phyloP scores from a whole-genome alignment of 768 basidiomycete species.

The Termitomyces sp. region DNA sequence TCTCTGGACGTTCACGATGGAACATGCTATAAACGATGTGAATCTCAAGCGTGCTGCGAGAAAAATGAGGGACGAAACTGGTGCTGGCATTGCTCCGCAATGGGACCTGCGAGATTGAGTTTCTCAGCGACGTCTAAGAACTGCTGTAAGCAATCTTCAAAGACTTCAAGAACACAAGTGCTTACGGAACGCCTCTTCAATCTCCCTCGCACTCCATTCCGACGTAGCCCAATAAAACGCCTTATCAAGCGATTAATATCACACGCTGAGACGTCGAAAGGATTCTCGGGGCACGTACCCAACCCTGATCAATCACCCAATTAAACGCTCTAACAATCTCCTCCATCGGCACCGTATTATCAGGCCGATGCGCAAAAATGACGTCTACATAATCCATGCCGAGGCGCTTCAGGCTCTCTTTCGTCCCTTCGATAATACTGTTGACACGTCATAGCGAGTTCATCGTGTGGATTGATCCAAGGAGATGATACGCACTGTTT shows the following conservation, averaged over 20 bases:
- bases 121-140: slow-evolving; percentile 60
- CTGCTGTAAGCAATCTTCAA: neutral
- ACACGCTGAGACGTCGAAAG: neutral
- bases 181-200: slow-evolving; percentile 55
- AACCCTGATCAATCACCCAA: slow-evolving; percentile 69
- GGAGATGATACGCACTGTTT: slow-evolving; percentile 47
- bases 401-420: slow-evolving; percentile 63
- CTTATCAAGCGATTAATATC: slow-evolving; percentile 23
- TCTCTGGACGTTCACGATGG: slow-evolving; percentile 77
- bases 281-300: slow-evolving; percentile 32
- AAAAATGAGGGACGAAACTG: slow-evolving; percentile 40
- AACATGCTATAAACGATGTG: slow-evolving; percentile 51
- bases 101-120: slow-evolving; percentile 64
- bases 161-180: neutral
- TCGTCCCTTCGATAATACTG: slow-evolving; percentile 73
- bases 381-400: slow-evolving; percentile 76
- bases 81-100: slow-evolving; percentile 77
- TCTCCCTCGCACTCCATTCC: slow-evolving; percentile 65
- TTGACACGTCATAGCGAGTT: too few species aligned
- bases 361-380: slow-evolving; percentile 68
- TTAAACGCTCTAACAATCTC: slow-evolving; percentile 83
- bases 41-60: neutral
- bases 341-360: slow-evolving; percentile 63
- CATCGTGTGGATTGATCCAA: too few species aligned
- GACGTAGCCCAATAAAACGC: slow-evolving; percentile 72